Percentiles rank a stretch among this genome's conserved stretches.
Conservation (phyloP, 176 grass and related monocot genomes). For the Musa itinerans region DNA sequence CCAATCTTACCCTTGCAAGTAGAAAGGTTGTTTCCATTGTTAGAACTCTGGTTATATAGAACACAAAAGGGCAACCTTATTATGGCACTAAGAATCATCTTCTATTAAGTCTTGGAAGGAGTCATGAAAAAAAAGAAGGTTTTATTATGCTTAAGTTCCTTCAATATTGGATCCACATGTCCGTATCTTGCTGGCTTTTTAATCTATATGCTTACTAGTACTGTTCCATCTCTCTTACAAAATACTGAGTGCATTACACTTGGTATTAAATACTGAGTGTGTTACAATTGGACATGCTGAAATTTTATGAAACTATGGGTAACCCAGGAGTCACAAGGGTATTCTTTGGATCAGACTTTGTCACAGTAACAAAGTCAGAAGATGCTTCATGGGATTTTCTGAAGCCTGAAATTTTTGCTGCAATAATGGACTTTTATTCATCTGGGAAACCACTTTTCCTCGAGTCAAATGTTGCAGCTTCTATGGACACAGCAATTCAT, state of each 20-base stretch:
- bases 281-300: slow-evolving; percentile 1
- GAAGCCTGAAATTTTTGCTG: slow-evolving; percentile 83
- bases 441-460: slow-evolving; percentile 81
- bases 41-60: too few relatives aligned
- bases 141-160: background rate
- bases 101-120: too few relatives aligned
- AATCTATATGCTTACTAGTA: background rate
- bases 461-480: slow-evolving; percentile 55
- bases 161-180: background rate
- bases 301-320: slow-evolving; percentile 2
- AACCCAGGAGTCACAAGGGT: slow-evolving; percentile 79
- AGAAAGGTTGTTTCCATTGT: too few relatives aligned
- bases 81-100: too few relatives aligned
- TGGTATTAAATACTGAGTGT: slow-evolving; percentile 6
- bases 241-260: slow-evolving; percentile 1
- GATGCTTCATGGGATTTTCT: slow-evolving; percentile 90
- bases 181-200: background rate
- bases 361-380: slow-evolving; percentile 92
- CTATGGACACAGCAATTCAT: slow-evolving; percentile 81
- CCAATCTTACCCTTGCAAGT: too few relatives aligned
- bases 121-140: too few relatives aligned
- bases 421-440: slow-evolving; percentile 92
- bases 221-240: background rate
- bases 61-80: too few relatives aligned
- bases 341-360: slow-evolving; percentile 90